Base-by-base conservation (phyloP, 805 yeast species). In the Candida schatavii region DNA sequence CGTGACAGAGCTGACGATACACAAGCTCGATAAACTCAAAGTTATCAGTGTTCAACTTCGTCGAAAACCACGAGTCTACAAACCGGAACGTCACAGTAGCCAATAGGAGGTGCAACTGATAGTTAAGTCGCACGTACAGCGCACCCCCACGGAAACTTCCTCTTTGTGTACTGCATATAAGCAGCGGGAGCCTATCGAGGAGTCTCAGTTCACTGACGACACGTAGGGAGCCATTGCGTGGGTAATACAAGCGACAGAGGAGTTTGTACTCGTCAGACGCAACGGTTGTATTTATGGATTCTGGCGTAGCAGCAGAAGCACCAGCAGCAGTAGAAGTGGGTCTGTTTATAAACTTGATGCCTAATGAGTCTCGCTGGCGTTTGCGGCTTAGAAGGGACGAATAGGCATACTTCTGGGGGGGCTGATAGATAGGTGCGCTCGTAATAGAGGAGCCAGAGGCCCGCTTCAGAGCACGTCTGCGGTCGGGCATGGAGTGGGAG, bases 61-160 rank as follows among this genome's bases (percentile, higher is more conserved):
- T 41, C 7, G 48, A 39, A 39, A 60, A 61, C 66, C 66, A 61
- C 13, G 59, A 46, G 5, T 50, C 38, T 5, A 61, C 49, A 32
- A 46, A 61, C 17, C 50, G 53, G 7, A 48, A 41, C 40, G 58
- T 40, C 9, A 68, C 59, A 2, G 60, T 49, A 27, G 66, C 57
- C n/a, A 68, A 45, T 41, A 70, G 64, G 42, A 68, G 47, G 46
- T 70, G 74, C 13, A 69, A 42, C 40, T 65, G 62, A 37, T 67
- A 55, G 38, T 67, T 67, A 32, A 67, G 48, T 14, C 51, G 49
- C 20, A 17, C 19, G 18, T 31, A 31, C 10, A 11, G 11, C 7
- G 10, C 27, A 23, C 27, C 13, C 46, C 38, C 17, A 40, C 45
- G 9, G 49, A 40, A 3, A 49, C 39, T 35, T 57, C 54, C 6